Base-by-base conservation (phyloP, 192 early-diverging fungal species). In the Chytriomyces confervae region DNA sequence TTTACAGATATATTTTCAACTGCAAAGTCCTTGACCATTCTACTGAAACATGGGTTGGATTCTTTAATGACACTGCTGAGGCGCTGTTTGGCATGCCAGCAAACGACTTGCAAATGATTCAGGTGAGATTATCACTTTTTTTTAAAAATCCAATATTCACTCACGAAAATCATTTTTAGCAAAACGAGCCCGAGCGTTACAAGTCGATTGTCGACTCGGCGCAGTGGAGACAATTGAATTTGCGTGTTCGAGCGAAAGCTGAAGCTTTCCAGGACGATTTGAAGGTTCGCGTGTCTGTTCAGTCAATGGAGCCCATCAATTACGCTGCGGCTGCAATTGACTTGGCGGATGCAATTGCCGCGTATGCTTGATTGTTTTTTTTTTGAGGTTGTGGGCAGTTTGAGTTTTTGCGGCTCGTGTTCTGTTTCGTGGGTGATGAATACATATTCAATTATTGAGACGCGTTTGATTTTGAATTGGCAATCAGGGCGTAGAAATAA, bases 31-130 rank as follows among this genome's bases (percentile, higher is more conserved):
- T 86, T 62, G 98, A 99, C 77, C 84, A 92, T 46, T 92, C 94
- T 1, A 93, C 93, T 43, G 90, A 93, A 75, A 78, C 85, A 44
- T 98, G 93, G 93, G 72, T 97, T 47, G 86, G 89, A 69, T 90
- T 88, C 16, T 99, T 99, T 80, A 95, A 98, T 81, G 98, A 98
- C 3, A 68, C 86, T 0, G 97, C 89, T 50, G 77, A 83, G 62
- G 10, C 69, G 36, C 70, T 99, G 50, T 72, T 98, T 4, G 93
- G 94, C 10, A 83, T 79, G 24, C 69, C 84, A 60, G 97, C 96
- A 4, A 87, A 85, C 47, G 92, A 95, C 11, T 77, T 97, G 84
- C 66, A 84, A 5, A 53, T 76, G n/a, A 66, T 93, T n/a, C 87
- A 88, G 82, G 86, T 89, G 53, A 77, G 61, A 1, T 36, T 36